These are phyloP conservation scores for Sequoiadendron giganteum DNA, from an alignment of 75 land plant genomes.

Conservation along the genomic window DNA sequence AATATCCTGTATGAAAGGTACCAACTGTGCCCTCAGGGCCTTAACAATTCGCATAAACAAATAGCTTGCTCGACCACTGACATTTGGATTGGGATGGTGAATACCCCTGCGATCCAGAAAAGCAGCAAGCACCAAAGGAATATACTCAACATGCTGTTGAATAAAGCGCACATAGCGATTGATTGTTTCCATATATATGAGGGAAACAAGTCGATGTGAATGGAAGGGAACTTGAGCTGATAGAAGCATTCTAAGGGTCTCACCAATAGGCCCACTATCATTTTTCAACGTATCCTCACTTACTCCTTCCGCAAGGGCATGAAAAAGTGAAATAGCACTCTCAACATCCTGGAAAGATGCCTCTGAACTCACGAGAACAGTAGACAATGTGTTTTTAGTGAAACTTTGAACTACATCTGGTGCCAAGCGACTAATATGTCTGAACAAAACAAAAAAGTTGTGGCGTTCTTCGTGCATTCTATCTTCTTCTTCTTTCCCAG, in stretches of 20 bases:
- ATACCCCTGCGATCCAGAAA: slow-evolving; percentile 97
- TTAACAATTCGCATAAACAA: slow-evolving; percentile 97
- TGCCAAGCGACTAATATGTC: slow-evolving; percentile 79
- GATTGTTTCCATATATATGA: slow-evolving; percentile 81
- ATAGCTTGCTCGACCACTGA: slow-evolving; percentile 92
- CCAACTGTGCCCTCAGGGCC: slow-evolving; percentile 74
- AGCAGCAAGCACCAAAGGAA: slow-evolving; percentile 68
- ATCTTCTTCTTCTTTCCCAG: slow-evolving; percentile 93
- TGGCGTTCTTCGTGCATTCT: slow-evolving; percentile 80
- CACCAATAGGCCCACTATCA: slow-evolving; percentile 60
- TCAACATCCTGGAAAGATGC: slow-evolving; percentile 86
- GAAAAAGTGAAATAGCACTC: slow-evolving; percentile 75
- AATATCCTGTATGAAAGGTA: slow-evolving; percentile 81
- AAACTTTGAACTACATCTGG: slow-evolving; percentile 82
- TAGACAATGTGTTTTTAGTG: slow-evolving; percentile 56
- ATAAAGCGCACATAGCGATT: slow-evolving; percentile 83
- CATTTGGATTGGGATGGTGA: slow-evolving; percentile 85
- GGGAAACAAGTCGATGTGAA: slow-evolving; percentile 86
- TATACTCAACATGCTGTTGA: slow-evolving; percentile 74
- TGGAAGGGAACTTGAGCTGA: slow-evolving; percentile 70
- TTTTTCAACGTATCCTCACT: slow-evolving; percentile 67
- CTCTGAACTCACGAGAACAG: slow-evolving; percentile 46
- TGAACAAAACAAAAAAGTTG: slow-evolving; percentile 73
- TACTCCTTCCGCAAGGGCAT: slow-evolving; percentile 81
- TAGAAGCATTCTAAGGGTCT: slow-evolving; percentile 70